Evolutionary conservation across 441 rosid genomes (phyloP), one percentile per base, ranked within the genome.

Genomic region (Populus tomentosa): DNA sequence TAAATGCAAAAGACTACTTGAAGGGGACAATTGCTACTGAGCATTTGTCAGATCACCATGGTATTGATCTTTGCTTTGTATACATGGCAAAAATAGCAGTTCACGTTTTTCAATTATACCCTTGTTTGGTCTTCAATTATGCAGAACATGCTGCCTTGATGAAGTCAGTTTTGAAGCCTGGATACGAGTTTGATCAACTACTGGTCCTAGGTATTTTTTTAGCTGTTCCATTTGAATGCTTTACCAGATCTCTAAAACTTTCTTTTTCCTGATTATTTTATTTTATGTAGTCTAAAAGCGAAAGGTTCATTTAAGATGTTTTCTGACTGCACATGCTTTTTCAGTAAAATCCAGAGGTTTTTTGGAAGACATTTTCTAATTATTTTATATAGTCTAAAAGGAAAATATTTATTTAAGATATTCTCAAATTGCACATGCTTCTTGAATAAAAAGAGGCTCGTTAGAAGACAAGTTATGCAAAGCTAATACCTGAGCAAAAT

Each of bases 21-120:
- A 93, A 85, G 90, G 98, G 99, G 79, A 89, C 88, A 82, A 84
- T 97, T 81, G 81, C 88, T 67, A 79, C 85, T 56, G 97, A 94
- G 82, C 99, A 97, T 85, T 84, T 97, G 87, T 91, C 98, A 67
- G 99, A 97, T 84, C 94, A 88, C 84, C 94, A 86, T 82, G 99
- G 99, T 97, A 89, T 69, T 74, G 77, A 36, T 85, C 72, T 77
- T 83, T 61, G 59, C 16, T 23, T 56, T 71, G 4, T 61, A 23
- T 67, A 33, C 10, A 24, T 35, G 33, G n/a, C 59, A 56, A 28
- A 1, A 9, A 10, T 81, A 53, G 20, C n/a, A 3, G n/a, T 65
- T 18, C 26, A 62, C 7, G 69, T 63, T 65, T 81, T 75, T 63
- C 10, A 69, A 18, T 24, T 63, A 38, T 81, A 77, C 80, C 71